A percentile compares a stretch with the other conserved stretches of the same genome.
Conservation (phyloP, 2,329 filamentous ascomycete species). For the Aureobasidium leucospermi region DNA sequence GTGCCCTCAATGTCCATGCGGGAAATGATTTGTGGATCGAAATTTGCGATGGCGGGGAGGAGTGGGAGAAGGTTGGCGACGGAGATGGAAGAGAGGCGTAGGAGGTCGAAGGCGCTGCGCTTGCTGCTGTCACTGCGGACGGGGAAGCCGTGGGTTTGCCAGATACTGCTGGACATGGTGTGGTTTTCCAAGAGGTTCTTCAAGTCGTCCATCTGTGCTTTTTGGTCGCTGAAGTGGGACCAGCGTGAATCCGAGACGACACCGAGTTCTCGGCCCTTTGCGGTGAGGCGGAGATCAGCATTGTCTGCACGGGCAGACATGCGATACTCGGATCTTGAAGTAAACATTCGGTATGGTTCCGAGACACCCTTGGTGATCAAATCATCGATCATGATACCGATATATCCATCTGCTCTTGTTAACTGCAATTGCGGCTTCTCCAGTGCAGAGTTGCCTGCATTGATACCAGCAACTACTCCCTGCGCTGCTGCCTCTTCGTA, state of each 20-base stretch:
- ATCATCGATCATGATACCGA: slow-evolving; percentile 98
- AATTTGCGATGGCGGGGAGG: slow-evolving; percentile 52
- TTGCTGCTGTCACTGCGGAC: slow-evolving; percentile 58
- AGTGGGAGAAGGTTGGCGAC: slow-evolving; percentile 44
- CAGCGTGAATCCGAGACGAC: slow-evolving; percentile 75
- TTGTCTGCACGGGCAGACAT: slow-evolving; percentile 91
- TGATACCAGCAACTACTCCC: slow-evolving; percentile 85
- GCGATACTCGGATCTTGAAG: slow-evolving; percentile 87
- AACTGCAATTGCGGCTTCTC: slow-evolving; percentile 60
- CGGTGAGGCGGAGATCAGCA: slow-evolving; percentile 78
- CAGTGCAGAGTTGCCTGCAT: slow-evolving; percentile 75
- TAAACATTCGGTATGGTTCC: slow-evolving; percentile 98
- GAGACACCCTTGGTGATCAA: slow-evolving; percentile 93
- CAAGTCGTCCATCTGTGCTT: slow-evolving; percentile 60
- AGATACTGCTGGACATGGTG: slow-evolving; percentile 53
- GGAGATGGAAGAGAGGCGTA: slow-evolving; percentile 58
- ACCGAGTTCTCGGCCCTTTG: slow-evolving; percentile 66
- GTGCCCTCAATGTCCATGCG: slow-evolving; percentile 74
- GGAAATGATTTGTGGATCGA: slow-evolving; percentile 51
- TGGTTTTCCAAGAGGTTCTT: slow-evolving; percentile 52
- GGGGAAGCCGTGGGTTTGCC: slow-evolving; percentile 63
- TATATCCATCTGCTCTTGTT: slow-evolving; percentile 82
- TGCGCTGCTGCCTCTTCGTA: slow-evolving; percentile 97
- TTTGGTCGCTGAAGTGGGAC: slow-evolving; percentile 59
- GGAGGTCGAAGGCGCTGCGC: slow-evolving; percentile 70